Conservation (phyloP, 2,329 filamentous ascomycete species). For the Fusarium sp. region DNA sequence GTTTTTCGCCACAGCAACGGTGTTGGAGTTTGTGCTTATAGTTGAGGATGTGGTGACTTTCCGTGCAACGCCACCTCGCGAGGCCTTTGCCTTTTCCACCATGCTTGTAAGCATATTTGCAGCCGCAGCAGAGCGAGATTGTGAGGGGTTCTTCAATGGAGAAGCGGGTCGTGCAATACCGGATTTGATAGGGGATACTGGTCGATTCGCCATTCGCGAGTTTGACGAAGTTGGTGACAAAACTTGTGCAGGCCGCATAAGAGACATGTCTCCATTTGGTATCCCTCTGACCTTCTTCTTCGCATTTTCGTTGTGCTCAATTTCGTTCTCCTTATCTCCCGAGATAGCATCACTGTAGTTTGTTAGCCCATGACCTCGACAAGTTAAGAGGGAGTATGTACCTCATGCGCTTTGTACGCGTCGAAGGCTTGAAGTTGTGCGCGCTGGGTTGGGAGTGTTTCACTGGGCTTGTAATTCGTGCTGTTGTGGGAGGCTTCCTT, state of each 20-base stretch:
- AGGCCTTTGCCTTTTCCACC: slow-evolving; percentile 70
- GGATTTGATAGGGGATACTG: slow-evolving; percentile 66
- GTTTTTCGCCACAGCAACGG: slow-evolving; percentile 50
- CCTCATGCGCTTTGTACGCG: slow-evolving; percentile 61
- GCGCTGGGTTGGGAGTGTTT: slow-evolving; percentile 48
- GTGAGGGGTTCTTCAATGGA: slow-evolving; percentile 66
- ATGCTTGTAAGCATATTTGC: slow-evolving; percentile 64
- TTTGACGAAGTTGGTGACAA: slow-evolving; percentile 88
- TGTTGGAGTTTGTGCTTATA: slow-evolving; percentile 55
- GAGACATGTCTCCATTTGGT: slow-evolving; percentile 54
- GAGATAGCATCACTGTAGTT: slow-evolving; percentile 69
- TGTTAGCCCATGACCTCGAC: slow-evolving; percentile 37
- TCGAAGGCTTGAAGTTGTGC: slow-evolving; percentile 36
- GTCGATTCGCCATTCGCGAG: slow-evolving; percentile 69
- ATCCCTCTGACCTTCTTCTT: slow-evolving; percentile 72
- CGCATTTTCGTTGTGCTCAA: slow-evolving; percentile 67
- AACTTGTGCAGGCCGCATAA: slow-evolving; percentile 65
- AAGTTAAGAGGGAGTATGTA: slow-evolving; percentile 47
- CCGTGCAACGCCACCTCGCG: slow-evolving; percentile 59
- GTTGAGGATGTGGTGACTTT: slow-evolving; percentile 60
- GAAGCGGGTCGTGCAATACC: slow-evolving; percentile 69
- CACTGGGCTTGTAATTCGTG: slow-evolving; percentile 50
- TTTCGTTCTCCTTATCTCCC: slow-evolving; percentile 82
- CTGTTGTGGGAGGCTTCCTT: slow-evolving; percentile 61
- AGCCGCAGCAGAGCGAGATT: slow-evolving; percentile 54